Evolutionary conservation across 306 rosid genomes (phyloP).

Genomic region (Amphicarpaea edgeworthii): DNA sequence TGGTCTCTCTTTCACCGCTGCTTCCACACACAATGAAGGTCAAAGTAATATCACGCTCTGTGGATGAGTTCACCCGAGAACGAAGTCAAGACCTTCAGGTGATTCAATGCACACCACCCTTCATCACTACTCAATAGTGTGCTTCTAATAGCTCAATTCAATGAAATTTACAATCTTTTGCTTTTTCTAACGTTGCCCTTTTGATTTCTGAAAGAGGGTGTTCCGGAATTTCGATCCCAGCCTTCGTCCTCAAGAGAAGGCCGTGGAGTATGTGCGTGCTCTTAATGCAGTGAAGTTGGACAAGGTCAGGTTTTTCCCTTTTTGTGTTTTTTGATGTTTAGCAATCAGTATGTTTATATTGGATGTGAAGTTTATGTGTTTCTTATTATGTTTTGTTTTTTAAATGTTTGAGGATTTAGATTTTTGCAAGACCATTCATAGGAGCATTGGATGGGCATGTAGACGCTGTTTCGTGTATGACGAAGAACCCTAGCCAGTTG

Average conservation of each 20-base stretch:
- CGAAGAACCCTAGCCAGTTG: slow-evolving; percentile 87
- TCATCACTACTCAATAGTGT: neutral
- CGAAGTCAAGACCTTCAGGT: slow-evolving; percentile 97
- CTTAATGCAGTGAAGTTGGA: slow-evolving; percentile 90
- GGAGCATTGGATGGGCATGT: slow-evolving; percentile 97
- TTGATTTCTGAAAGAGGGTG: slow-evolving; percentile 66
- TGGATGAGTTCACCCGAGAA: slow-evolving; percentile 87
- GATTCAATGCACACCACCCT: slow-evolving; percentile 13
- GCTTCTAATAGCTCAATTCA: neutral
- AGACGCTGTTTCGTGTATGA: slow-evolving; percentile 88
- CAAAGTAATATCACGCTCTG: slow-evolving; percentile 86
- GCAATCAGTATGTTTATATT: neutral
- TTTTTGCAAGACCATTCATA: slow-evolving; percentile 90
- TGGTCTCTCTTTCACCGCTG: neutral
- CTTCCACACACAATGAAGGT: slow-evolving; percentile 62
- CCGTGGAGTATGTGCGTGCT: slow-evolving; percentile 90
- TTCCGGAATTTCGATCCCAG: slow-evolving; percentile 86
- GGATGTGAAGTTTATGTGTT: neutral
- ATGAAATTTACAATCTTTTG: neutral
- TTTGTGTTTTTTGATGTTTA: neutral
- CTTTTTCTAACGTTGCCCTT: neutral
- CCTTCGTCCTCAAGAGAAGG: slow-evolving; percentile 88
- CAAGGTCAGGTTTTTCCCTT: slow-evolving; percentile 53
- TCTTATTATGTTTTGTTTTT: neutral
- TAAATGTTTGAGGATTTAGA: slow-evolving; percentile 51